Percentiles rank a stretch among this genome's conserved stretches.
phyloP scores from a whole-genome alignment of 2,329 filamentous ascomycete species.

The Hypoxylon sp. region DNA sequence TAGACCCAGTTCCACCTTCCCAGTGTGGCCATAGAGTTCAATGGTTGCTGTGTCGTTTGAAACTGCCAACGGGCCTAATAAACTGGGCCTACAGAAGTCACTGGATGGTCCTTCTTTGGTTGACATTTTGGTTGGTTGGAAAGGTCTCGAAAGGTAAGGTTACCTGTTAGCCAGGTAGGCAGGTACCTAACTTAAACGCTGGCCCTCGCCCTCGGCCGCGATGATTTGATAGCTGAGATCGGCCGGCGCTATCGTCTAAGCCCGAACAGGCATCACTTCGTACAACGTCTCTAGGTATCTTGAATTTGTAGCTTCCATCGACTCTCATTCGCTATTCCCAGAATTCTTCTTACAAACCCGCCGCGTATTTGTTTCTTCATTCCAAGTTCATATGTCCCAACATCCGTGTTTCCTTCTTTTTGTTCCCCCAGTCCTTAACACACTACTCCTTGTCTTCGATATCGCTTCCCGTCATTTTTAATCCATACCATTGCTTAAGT shows the following conservation, averaged over 20 bases:
- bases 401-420: slow-evolving; percentile 29
- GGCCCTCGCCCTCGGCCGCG: slow-evolving; percentile 1
- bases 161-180: slow-evolving; percentile 15
- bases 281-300: slow-evolving; percentile 27
- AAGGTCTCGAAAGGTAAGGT: slow-evolving; percentile 7
- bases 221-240: slow-evolving; percentile 32
- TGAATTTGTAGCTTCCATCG: slow-evolving; percentile 21
- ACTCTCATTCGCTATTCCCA: slow-evolving; percentile 31
- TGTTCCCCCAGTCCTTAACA: slow-evolving; percentile 17
- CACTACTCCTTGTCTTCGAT: slow-evolving; percentile 25
- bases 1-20: slow-evolving; percentile 34
- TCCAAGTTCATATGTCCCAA: slow-evolving; percentile 33
- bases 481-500: slow-evolving; percentile 16
- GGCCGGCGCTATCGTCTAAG: slow-evolving; percentile 30
- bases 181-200: slow-evolving; percentile 30
- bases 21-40: slow-evolving; percentile 27
- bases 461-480: slow-evolving; percentile 19
- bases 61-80: slow-evolving; percentile 37
- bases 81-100: slow-evolving; percentile 21
- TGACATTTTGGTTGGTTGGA: slow-evolving; percentile 4
- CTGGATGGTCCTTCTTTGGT: slow-evolving; percentile 9
- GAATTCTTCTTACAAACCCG: slow-evolving; percentile 24
- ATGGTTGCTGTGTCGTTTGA: slow-evolving; percentile 31
- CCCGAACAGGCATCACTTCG: slow-evolving; percentile 31
- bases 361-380: slow-evolving; percentile 36